Evolutionary conservation across 805 yeast genomes (phyloP), one percentile per base, ranked within the genome.

Genomic region (Suhomyces sp.): DNA sequence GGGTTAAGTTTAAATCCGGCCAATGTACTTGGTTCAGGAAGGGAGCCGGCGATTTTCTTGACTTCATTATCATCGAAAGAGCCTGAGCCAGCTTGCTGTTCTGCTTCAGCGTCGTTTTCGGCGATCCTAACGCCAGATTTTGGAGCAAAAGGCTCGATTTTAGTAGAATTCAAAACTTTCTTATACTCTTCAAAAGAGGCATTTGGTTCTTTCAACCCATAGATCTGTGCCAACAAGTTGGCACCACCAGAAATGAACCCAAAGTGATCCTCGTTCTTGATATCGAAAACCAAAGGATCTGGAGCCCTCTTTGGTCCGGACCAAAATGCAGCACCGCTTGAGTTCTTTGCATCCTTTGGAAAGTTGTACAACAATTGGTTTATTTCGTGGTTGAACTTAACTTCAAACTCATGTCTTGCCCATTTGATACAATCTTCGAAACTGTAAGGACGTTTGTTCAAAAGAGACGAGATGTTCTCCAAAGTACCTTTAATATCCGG

Each of bases 281-380:
- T 77, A 64, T 91, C 93, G 66, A 94, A 91, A 12, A 58, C 76
- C 56, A 91, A 78, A n/a, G 97, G 89, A 44, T 79, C 81, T 46
- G 99, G 99, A 17, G 97, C 96, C 68, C 98, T 85, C 73, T 94
- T 94, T 31, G 98, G 94, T 51, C 97, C 97, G 19, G 96, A 83
- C 99, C 99, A 94, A 73, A 94, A 94, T 60, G 96, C 94, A 29
- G 86, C 91, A 50, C 99, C 99, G 47, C 79, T 79, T 0, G 96
- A 83, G 3, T 97, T 94, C 43, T 80, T 85, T 3, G 98, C 94
- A 71, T 94, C 99, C 54, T 81, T 83, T 19, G 99, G 99, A 82
- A 94, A 94, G 67, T 93, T 94, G 78, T 82, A 94, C 59, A 94
- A 79, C 64, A 94, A 80, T 76, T 94, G 99, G 64, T 84, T 75